These are phyloP conservation scores for Colletotrichum brevisporum DNA, from an alignment of 2,329 filamentous ascomycete genomes.

Conservation along the genomic window DNA sequence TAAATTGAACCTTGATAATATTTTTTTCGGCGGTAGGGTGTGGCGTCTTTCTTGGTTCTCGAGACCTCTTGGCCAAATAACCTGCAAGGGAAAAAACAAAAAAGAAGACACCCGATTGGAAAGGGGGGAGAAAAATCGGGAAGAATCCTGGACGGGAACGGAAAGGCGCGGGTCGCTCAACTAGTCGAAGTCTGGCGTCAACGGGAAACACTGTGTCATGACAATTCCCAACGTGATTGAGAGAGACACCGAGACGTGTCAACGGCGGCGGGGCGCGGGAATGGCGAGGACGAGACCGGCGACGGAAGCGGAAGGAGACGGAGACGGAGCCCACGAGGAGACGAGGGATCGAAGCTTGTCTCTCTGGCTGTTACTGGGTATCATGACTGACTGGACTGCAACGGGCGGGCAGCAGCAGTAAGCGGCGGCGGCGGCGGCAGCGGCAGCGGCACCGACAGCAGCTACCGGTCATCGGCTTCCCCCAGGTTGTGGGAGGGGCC, in stretches of 20 bases:
- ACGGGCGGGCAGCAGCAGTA: slow-evolving; percentile 9
- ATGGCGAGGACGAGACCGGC: slow-evolving; percentile 6
- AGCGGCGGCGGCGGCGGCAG: background rate
- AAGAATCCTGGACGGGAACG: background rate
- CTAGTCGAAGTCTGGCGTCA: no score
- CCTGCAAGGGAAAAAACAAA: slow-evolving; percentile 5
- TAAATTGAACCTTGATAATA: background rate
- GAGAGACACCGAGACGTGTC: slow-evolving; percentile 17
- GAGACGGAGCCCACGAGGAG: slow-evolving; percentile 23
- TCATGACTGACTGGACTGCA: slow-evolving; percentile 33
- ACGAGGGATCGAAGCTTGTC: slow-evolving; percentile 18
- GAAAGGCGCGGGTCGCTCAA: no score
- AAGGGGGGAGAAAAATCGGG: background rate
- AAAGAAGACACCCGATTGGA: background rate
- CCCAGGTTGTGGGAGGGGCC: slow-evolving; percentile 32
- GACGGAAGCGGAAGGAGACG: slow-evolving; percentile 1
- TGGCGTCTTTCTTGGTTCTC: background rate
- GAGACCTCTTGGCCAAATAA: background rate
- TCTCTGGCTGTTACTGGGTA: slow-evolving; percentile 31
- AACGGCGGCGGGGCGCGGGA: slow-evolving; percentile 10
- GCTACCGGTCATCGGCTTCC: slow-evolving; percentile 22
- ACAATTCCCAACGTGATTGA: background rate
- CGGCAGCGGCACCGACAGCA: no score
- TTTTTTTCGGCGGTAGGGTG: background rate
- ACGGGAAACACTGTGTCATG: no score